Base-by-base conservation (phyloP, 345 rosid genomes). In the Gynandropsis gynandra region DNA sequence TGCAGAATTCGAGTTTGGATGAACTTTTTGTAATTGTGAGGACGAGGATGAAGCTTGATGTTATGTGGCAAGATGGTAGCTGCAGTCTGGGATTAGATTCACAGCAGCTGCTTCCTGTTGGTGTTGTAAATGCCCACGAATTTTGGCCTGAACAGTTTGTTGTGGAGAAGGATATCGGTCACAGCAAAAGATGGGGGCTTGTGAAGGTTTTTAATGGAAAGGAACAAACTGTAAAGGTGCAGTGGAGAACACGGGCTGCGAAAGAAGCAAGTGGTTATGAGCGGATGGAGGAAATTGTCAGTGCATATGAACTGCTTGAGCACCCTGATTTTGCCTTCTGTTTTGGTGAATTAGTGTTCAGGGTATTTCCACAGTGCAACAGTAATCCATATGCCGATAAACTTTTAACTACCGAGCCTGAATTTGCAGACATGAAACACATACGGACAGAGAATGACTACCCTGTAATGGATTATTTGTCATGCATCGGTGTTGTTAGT, bases 91-190 rank as follows among this genome's bases (percentile, higher is more conserved):
- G 73, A 55, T 47, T 87, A 53, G 86, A 81, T 47, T 74, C 93
- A 9, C 75, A 63, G 54, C 71, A 73, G 54, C 48, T 92, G 54
- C 70, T 80, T 50, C 95, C 95, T 9, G 52, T 85, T 48, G 74
- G 76, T 31, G 59, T 63, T 60, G 63, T 76, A 10, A 82, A 80
- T 64, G 73, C 82, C 18, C 87, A 92, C 50, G 96, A 87, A 15
- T 87, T 92, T 76, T 85, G 82, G 95, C 94, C 98, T 0, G 79
- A 77, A 14, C 98, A 92, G 68, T 85, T 80, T 61, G 90, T 92
- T n/a, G 61, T 76, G 35, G 89, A 82, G 60, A 80, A 74, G 70
- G 78, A 68, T 29, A 58, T 74, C 33, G 57, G 74, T 36, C 53
- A 56, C 34, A 62, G 72, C 37, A 66, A 58, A 57, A 78, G 67